These are phyloP conservation scores for Trichosanthes truncata DNA, from an alignment of 306 rosid species.

Conservation along the genomic window DNA sequence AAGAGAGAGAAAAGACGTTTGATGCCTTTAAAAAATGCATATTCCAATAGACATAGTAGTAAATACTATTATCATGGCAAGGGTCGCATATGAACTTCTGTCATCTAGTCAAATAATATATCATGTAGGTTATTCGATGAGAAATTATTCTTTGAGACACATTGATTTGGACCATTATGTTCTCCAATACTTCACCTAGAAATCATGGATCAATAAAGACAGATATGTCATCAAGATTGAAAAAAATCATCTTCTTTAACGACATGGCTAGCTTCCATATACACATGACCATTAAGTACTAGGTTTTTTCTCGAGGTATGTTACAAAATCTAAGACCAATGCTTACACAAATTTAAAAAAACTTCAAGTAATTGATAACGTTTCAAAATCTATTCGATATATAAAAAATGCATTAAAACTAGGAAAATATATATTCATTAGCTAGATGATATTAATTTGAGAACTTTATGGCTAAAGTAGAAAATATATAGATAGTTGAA, in stretches of 20 bases:
- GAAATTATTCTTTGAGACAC: slow-evolving; percentile 34
- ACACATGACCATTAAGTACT: slow-evolving; percentile 57
- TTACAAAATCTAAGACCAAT: neutral
- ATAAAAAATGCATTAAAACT: too few relatives aligned
- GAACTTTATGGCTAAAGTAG: too few relatives aligned
- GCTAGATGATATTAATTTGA: too few relatives aligned
- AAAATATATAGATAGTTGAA: too few relatives aligned
- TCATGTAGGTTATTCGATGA: slow-evolving; percentile 60
- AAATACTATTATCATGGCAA: slow-evolving; percentile 55
- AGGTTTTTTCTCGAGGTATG: slow-evolving; percentile 46
- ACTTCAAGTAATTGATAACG: too few relatives aligned
- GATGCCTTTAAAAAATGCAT: slow-evolving; percentile 12
- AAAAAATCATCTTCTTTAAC: slow-evolving; percentile 19
- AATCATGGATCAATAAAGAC: slow-evolving; percentile 62
- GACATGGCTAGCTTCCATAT: slow-evolving; percentile 56
- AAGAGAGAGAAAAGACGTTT: neutral
- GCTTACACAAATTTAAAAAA: too few relatives aligned
- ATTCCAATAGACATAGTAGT: slow-evolving; percentile 78
- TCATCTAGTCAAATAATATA: slow-evolving; percentile 29
- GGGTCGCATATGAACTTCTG: slow-evolving; percentile 40
- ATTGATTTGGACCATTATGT: slow-evolving; percentile 21
- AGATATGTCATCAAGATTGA: slow-evolving; percentile 51
- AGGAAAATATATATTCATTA: too few relatives aligned
- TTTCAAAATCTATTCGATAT: too few relatives aligned
- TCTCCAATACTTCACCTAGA: slow-evolving; percentile 35